These are phyloP conservation scores for Nannochloris sp. DNA, from an alignment of 139 green algal species.

Conservation along the genomic window DNA sequence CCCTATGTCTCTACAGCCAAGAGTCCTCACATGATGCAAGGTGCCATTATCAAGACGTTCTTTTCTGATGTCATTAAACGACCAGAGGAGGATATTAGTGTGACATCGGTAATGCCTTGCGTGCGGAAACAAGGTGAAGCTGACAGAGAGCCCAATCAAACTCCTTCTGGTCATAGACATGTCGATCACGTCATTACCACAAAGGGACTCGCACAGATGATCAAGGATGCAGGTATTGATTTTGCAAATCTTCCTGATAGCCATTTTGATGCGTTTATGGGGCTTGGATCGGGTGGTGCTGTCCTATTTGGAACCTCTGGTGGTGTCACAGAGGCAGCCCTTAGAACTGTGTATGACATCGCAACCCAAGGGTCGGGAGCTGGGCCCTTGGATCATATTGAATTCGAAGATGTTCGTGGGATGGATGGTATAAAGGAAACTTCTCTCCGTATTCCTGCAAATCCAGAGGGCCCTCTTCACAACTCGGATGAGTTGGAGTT, in stretches of 20 bases:
- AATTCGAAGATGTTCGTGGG: constrained; percentile 38
- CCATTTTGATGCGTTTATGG: constrained; percentile 45
- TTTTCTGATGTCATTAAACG: constrained; percentile 28
- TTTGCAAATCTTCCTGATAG: constrained; percentile 32
- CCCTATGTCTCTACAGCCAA: constrained; percentile 57
- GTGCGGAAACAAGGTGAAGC: constrained; percentile 57
- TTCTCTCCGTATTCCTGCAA: constrained; percentile 31
- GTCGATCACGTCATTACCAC: constrained; percentile 20
- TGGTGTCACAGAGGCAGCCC: constrained; percentile 64
- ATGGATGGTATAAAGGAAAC: constrained; percentile 57
- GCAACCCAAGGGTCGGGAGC: constrained; percentile 13
- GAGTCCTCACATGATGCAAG: constrained; percentile 63
- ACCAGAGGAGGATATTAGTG: constrained; percentile 24
- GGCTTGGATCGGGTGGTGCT: constrained; percentile 35
- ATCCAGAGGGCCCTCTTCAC: constrained; percentile 22
- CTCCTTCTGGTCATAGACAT: constrained; percentile 2
- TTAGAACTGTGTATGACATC: constrained; percentile 55
- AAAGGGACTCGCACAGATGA: constrained; percentile 13
- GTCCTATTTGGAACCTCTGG: constrained; percentile 59
- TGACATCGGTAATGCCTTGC: constrained; percentile 58
- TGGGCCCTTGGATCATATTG: constrained; percentile 21
- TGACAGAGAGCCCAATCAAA: constrained; percentile 42
- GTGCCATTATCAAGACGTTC: constrained; percentile 53
- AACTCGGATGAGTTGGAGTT: constrained; percentile 29
- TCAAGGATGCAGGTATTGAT: constrained; percentile 44